A percentile compares a stretch with the other conserved stretches of the same genome.
These are phyloP conservation scores for Solanum hybrid DNA, from an alignment of 305 asterid species.

Conservation along the genomic window DNA sequence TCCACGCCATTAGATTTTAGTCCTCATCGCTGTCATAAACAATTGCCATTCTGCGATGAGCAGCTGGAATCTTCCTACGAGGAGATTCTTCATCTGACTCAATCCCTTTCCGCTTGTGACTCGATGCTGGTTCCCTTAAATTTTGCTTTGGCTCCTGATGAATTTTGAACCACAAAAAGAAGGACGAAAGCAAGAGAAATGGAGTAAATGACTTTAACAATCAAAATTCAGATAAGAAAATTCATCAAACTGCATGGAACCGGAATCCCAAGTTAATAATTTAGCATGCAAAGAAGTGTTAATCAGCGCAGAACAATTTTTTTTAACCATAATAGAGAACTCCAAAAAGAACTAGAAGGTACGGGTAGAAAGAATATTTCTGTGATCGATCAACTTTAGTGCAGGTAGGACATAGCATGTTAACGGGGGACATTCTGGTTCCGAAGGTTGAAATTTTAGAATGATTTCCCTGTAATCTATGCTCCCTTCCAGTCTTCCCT, in stretches of 20 bases:
- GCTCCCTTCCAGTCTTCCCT: not conserved
- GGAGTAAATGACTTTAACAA: not conserved
- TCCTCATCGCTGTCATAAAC: conserved; percentile 88
- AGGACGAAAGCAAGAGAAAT: not conserved
- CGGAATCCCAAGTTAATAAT: not conserved
- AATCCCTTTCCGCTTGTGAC: conserved; percentile 62
- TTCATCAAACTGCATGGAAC: not conserved
- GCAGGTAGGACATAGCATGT: not conserved
- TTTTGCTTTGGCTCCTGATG: conserved; percentile 70
- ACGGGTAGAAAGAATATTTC: not conserved
- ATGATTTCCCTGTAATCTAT: not conserved
- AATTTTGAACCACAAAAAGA: not conserved
- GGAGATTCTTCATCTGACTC: conserved; percentile 96
- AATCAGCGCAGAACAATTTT: not conserved
- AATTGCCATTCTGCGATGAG: conserved; percentile 87
- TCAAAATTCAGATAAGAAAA: not conserved
- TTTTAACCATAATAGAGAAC: not conserved
- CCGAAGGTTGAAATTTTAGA: not conserved
- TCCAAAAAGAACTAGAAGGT: not conserved
- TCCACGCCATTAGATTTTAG: conserved; percentile 17
- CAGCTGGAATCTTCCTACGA: conserved; percentile 53
- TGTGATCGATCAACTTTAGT: not conserved
- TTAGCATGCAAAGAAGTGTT: not conserved
- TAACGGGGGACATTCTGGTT: not conserved
- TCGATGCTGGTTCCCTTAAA: conserved; percentile 47